Evolutionary conservation across 2,329 filamentous ascomycete genomes (phyloP).

Genomic region (Lecanicillium sp.): DNA sequence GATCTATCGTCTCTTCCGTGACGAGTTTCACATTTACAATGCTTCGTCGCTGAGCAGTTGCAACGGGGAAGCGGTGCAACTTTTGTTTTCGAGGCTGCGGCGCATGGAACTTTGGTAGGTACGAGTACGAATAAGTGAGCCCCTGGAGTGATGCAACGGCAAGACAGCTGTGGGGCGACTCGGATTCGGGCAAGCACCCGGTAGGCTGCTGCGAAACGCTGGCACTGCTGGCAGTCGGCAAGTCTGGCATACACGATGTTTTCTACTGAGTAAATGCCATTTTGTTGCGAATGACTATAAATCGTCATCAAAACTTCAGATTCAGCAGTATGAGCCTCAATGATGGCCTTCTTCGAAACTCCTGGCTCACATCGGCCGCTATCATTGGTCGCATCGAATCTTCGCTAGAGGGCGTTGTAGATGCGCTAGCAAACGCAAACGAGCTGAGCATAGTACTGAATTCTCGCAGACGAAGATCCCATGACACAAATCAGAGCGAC

Average conservation of each 20-base stretch:
- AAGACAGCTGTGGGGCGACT: conserved; percentile 8
- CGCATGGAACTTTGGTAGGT: not conserved
- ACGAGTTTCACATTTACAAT: no score
- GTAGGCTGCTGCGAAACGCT: no score
- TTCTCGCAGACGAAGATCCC: conserved; percentile 16
- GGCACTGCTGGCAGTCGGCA: not conserved
- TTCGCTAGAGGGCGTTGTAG: conserved; percentile 26
- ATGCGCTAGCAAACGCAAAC: conserved; percentile 21
- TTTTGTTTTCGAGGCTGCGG: not conserved
- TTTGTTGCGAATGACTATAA: no score
- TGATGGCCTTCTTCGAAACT: not conserved
- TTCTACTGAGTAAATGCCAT: no score
- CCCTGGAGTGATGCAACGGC: conserved; percentile 2
- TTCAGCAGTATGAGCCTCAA: no score
- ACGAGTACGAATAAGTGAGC: conserved; percentile 7
- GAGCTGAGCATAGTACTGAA: conserved; percentile 24
- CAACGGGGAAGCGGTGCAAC: conserved; percentile 7
- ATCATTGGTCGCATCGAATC: conserved; percentile 32
- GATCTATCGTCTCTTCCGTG: not conserved
- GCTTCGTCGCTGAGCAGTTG: not conserved
- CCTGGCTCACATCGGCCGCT: conserved; percentile 15
- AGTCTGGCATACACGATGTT: not conserved
- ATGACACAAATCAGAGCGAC: conserved; percentile 10
- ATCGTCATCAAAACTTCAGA: no score
- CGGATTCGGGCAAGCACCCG: conserved; percentile 5